Base-by-base conservation (phyloP, 805 yeast genomes). In the Cyberlindnera veronae region DNA sequence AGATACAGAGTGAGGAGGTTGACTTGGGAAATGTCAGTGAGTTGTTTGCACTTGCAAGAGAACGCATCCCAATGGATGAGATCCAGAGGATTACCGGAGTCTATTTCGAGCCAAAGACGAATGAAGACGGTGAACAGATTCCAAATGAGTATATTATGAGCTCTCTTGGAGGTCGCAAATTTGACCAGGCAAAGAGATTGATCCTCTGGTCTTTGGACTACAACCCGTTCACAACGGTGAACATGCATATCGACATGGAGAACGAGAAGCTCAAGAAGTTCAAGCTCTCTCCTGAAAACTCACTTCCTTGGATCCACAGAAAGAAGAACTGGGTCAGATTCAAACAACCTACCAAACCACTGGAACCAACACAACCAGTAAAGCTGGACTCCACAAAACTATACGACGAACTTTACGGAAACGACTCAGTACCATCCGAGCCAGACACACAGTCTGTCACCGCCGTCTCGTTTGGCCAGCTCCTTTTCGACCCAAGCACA, bases 231-330 rank as follows among this genome's bases (percentile, higher is more conserved):
- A 43, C 44, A 12, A 43, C 41, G 16, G 38, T 39, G 7, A 37
- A 34, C 14, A 16, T 44, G 16, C 46, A 48, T 32, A 28, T 41
- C 5, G 46, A 50, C 18, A 10, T 41, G 14, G 11, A 45, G 2
- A 32, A 49, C 22, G 17, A 41, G 9, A 14, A 15, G 7, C 22
- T 20, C 21, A 38, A 43, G 32, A 32, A 33, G 16, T 48, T 40
- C 27, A 42, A 42, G 10, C 36, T 28, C 3, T 38, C 34, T 10
- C 45, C 48, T 3, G 51, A 46, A 16, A 42, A 42, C 6, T 42
- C 57, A 3, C 32, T 55, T 3, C 58, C 60, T 1, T 57, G 61
- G 61, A 44, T 50, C 17, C 43, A 55, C 38, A 50, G 53, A 39
- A 36, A 39, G 13, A 42, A 45, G 36, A 14, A 31, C 4, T 55